Conservation (phyloP, 2,329 filamentous ascomycete genomes). For the Verticillium nonalfalfae region DNA sequence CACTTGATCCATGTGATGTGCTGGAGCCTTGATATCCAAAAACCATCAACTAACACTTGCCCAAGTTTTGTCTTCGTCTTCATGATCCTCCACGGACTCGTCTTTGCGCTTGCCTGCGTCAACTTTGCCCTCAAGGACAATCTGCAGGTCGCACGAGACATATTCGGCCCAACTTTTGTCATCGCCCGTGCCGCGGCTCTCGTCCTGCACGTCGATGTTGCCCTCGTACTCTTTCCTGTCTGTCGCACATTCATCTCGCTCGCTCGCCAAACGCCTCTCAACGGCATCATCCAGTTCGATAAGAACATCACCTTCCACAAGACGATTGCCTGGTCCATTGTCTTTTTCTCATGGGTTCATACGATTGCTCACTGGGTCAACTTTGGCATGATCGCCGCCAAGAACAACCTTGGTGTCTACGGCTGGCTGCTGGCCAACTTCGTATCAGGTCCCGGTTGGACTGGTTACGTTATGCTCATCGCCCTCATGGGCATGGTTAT, state of each 20-base stretch:
- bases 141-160: slow-evolving; percentile 56
- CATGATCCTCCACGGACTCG: slow-evolving; percentile 64
- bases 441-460: slow-evolving; percentile 75
- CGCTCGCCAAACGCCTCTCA: slow-evolving; percentile 71
- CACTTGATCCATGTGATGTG: neutral
- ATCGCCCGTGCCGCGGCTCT: slow-evolving; percentile 72
- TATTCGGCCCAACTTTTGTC: slow-evolving; percentile 69
- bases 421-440: slow-evolving; percentile 75
- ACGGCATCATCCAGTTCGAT: slow-evolving; percentile 82
- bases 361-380: slow-evolving; percentile 86
- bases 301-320: slow-evolving; percentile 90
- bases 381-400: slow-evolving; percentile 68
- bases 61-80: slow-evolving; percentile 70
- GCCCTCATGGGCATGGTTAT: slow-evolving; percentile 72
- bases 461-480: slow-evolving; percentile 77
- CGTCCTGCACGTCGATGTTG: slow-evolving; percentile 75
- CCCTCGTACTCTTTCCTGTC: slow-evolving; percentile 72
- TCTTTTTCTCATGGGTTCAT: slow-evolving; percentile 84
- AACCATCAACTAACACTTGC: slow-evolving; percentile 7
- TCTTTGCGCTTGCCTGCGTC: slow-evolving; percentile 75
- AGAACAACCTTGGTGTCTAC: slow-evolving; percentile 70
- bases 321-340: slow-evolving; percentile 77
- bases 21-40: neutral
- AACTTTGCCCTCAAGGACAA: slow-evolving; percentile 77
- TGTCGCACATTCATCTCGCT: slow-evolving; percentile 81